phyloP scores from a whole-genome alignment of 768 basidiomycete species.

The Boletus sp. region DNA sequence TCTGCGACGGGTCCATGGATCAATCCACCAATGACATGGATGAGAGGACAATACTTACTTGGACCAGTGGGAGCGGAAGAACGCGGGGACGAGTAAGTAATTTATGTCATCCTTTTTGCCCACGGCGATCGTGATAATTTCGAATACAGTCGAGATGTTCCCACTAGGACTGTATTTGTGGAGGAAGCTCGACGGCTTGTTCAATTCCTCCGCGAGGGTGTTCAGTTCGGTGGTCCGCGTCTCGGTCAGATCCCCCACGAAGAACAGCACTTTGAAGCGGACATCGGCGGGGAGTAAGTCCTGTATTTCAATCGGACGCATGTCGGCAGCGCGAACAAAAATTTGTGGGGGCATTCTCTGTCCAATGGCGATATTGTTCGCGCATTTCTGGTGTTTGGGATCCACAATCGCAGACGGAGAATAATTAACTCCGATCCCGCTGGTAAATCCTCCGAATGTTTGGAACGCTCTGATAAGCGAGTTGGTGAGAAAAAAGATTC shows the following conservation, averaged over 20 bases:
- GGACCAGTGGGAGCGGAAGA: conserved; percentile 42
- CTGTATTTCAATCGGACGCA: conserved; percentile 37
- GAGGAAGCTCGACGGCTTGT: conserved; percentile 25
- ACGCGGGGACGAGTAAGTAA: conserved; percentile 33
- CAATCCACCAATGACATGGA: background rate
- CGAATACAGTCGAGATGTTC: conserved; percentile 30
- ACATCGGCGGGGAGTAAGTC: conserved; percentile 38
- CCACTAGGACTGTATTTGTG: conserved; percentile 25
- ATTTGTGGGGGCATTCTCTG: conserved; percentile 37
- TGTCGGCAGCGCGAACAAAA: conserved; percentile 36
- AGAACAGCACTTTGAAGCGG: conserved; percentile 39
- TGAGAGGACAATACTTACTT: conserved; percentile 30
- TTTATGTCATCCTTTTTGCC: conserved; percentile 34
- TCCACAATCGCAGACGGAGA: conserved; percentile 35
- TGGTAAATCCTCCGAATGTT: conserved; percentile 38
- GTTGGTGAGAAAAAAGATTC: background rate
- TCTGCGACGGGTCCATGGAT: conserved; percentile 19
- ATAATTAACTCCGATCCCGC: conserved; percentile 42
- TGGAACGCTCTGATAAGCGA: conserved; percentile 34
- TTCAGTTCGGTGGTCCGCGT: conserved; percentile 20
- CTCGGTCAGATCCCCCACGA: conserved; percentile 29
- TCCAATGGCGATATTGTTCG: conserved; percentile 34
- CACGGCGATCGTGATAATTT: conserved; percentile 24
- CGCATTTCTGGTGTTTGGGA: conserved; percentile 27
- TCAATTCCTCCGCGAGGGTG: conserved; percentile 27